These are phyloP conservation scores for Teratosphaeria destructans DNA, from an alignment of 2,329 filamentous ascomycete genomes.

Conservation along the genomic window DNA sequence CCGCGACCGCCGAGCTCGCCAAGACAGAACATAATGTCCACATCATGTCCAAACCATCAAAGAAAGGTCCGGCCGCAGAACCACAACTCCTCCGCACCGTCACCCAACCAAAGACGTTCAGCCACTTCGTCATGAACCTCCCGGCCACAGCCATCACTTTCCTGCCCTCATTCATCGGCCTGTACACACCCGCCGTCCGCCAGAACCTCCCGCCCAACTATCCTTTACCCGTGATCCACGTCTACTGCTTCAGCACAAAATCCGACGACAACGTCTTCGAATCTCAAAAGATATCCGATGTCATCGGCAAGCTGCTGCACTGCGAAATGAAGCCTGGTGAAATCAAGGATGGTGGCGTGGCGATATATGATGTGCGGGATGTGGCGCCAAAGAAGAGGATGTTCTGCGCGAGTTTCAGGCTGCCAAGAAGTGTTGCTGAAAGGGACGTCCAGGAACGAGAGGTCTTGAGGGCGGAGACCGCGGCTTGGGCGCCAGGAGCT, in stretches of 20 bases:
- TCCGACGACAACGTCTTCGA: slow-evolving; percentile 60
- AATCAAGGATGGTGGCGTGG: slow-evolving; percentile 42
- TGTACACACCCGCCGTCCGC: slow-evolving; percentile 47
- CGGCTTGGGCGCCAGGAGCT: background rate
- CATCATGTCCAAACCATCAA: slow-evolving; percentile 22
- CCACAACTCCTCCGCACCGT: slow-evolving; percentile 29
- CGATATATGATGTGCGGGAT: slow-evolving; percentile 60
- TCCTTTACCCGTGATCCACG: slow-evolving; percentile 70
- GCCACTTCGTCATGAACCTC: slow-evolving; percentile 98
- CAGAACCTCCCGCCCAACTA: slow-evolving; percentile 16
- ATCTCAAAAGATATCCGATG: slow-evolving; percentile 50
- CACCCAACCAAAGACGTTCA: slow-evolving; percentile 59
- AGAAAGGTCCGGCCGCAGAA: slow-evolving; percentile 16
- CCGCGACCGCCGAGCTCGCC: slow-evolving; percentile 50
- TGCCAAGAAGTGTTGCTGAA: slow-evolving; percentile 77
- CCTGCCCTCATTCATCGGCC: slow-evolving; percentile 62
- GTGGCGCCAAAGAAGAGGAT: slow-evolving; percentile 91
- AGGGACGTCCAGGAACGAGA: slow-evolving; percentile 1
- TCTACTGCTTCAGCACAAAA: slow-evolving; percentile 89
- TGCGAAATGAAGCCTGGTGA: slow-evolving; percentile 47
- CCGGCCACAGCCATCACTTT: slow-evolving; percentile 84
- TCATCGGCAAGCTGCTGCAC: slow-evolving; percentile 53
- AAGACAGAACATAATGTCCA: slow-evolving; percentile 42
- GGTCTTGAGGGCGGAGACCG: background rate
- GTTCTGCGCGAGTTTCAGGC: slow-evolving; percentile 88